Conservation (phyloP, 164 flowering plant species). For the Amborella trichopoda region DNA sequence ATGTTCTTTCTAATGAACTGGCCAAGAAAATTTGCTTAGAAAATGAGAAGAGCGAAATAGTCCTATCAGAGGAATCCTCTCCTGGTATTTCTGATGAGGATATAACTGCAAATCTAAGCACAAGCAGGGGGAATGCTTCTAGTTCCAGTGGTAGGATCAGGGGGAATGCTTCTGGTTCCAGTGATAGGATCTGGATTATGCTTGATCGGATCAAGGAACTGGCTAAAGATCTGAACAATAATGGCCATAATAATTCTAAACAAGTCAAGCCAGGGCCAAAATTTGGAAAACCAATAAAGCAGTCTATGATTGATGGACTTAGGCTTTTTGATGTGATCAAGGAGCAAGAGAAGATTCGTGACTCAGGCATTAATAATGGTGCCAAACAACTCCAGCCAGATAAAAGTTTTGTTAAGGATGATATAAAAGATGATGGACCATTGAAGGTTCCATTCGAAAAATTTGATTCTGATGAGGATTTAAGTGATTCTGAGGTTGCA, state of each 20-base stretch:
- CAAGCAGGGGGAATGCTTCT: too few species aligned
- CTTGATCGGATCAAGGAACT: constrained; percentile 10
- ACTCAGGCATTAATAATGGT: background rate
- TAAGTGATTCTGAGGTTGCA: constrained; percentile 5
- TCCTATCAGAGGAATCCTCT: too few species aligned
- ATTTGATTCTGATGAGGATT: background rate
- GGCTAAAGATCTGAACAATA: background rate
- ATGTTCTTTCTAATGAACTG: too few species aligned
- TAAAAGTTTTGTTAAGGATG: background rate
- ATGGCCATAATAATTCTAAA: constrained; percentile 4
- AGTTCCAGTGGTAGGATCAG: too few species aligned
- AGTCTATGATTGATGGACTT: background rate
- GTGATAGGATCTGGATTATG: background rate
- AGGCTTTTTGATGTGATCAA: background rate
- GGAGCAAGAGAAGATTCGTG: background rate
- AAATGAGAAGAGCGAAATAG: too few species aligned
- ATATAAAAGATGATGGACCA: constrained; percentile 1
- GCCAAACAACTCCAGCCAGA: background rate
- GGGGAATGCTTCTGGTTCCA: too few species aligned
- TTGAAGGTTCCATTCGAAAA: constrained; percentile 3
- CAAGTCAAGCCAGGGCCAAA: background rate
- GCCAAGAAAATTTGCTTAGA: too few species aligned
- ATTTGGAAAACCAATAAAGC: background rate
- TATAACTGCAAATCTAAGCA: too few species aligned
- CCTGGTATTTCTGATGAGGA: too few species aligned